phyloP scores from a whole-genome alignment of 78 protist species.

The Tieghemostelium lacteum region DNA sequence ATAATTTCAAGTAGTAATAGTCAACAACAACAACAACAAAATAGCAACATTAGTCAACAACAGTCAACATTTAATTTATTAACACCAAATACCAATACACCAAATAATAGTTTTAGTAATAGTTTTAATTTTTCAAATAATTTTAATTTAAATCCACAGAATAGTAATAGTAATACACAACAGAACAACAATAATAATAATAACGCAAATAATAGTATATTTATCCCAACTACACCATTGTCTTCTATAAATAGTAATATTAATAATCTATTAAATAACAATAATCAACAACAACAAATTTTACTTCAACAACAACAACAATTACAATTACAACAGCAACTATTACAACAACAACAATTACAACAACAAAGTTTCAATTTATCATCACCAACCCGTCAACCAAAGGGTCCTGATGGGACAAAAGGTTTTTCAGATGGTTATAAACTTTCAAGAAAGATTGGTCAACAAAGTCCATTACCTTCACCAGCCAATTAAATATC shows the following conservation, averaged over 20 bases:
- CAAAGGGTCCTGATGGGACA: constrained; percentile 84
- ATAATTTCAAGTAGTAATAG: background rate
- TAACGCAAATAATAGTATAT: background rate
- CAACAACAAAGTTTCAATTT: constrained; percentile 43
- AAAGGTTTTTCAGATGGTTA: constrained; percentile 73
- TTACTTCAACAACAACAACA: too few species aligned
- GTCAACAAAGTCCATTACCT: constrained; percentile 12
- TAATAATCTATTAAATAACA: too few species aligned
- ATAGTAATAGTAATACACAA: background rate
- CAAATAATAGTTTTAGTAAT: background rate
- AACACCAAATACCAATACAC: background rate
- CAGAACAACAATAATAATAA: background rate
- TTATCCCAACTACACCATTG: background rate
- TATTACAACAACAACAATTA: too few species aligned
- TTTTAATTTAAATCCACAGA: background rate
- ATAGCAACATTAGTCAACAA: too few species aligned
- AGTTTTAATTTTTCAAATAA: background rate
- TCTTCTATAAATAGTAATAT: background rate
- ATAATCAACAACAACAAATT: background rate
- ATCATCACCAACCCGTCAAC: constrained; percentile 75
- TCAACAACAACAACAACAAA: background rate
- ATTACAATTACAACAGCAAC: too few species aligned
- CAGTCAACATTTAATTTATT: too few species aligned
- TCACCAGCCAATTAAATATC: background rate
- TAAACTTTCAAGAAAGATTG: constrained; percentile 16